These are phyloP conservation scores for Amanita pallidorosea DNA, from an alignment of 768 basidiomycete species.

Conservation along the genomic window DNA sequence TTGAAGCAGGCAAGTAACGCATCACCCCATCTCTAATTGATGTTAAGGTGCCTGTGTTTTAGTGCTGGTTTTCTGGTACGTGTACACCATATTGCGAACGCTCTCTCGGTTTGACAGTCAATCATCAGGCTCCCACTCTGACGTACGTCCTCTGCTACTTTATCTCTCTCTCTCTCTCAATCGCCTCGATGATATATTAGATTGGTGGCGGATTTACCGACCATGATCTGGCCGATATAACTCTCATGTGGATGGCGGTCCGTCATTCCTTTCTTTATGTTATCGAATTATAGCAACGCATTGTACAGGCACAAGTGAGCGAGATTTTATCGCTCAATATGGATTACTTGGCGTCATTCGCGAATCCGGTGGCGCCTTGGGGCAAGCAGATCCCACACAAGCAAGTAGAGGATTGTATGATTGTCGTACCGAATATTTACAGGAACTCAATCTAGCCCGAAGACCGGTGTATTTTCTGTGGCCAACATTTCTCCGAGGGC, in stretches of 20 bases:
- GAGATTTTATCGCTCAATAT: constrained; percentile 47
- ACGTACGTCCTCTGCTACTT: constrained; percentile 20
- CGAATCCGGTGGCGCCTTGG: constrained; percentile 46
- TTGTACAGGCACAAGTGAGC: constrained; percentile 40
- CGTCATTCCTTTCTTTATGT: constrained; percentile 13
- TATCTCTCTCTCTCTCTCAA: not conserved
- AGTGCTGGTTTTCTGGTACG: constrained; percentile 69
- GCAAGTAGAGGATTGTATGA: constrained; percentile 25
- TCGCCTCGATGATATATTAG: constrained; percentile 19
- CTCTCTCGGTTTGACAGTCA: not conserved
- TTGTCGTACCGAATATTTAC: not conserved
- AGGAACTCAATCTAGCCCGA: constrained; percentile 25
- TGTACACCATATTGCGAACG: constrained; percentile 4
- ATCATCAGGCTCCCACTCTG: constrained; percentile 25
- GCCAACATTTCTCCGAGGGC: constrained; percentile 33
- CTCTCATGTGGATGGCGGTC: constrained; percentile 57
- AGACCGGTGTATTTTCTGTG: constrained; percentile 42
- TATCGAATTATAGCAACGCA: not conserved
- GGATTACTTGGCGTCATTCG: constrained; percentile 37
- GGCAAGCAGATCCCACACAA: constrained; percentile 53
- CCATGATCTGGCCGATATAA: constrained; percentile 59
- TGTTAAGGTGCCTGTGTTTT: not conserved
- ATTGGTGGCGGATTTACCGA: constrained; percentile 60
- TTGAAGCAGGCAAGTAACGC: constrained; percentile 43
- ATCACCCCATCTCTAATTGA: not conserved